These are phyloP conservation scores for Luzula sylvatica DNA, from an alignment of 176 grass and related monocot species.

Conservation along the genomic window DNA sequence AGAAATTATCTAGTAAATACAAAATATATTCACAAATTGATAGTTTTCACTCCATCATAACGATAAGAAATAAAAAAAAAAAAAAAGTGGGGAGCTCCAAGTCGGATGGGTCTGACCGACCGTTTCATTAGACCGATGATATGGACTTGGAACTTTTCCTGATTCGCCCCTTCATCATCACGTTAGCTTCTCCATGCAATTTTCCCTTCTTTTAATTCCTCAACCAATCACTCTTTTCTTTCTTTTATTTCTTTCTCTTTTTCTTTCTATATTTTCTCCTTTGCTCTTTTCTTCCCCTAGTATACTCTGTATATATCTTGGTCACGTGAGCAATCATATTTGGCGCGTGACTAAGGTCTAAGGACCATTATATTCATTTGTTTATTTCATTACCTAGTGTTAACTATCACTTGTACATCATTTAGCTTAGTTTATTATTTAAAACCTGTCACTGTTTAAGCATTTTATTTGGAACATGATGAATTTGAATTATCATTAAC, in stretches of 20 bases:
- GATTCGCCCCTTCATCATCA: constrained; percentile 18
- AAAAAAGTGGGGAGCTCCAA: constrained; percentile 58
- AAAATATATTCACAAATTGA: too few species aligned
- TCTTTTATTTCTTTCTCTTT: constrained; percentile 15
- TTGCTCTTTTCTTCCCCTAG: background rate
- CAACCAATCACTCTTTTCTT: constrained; percentile 20
- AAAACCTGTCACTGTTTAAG: too few species aligned
- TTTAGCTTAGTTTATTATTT: too few species aligned
- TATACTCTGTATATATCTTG: background rate
- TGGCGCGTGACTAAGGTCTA: background rate
- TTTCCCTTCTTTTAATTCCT: constrained; percentile 43
- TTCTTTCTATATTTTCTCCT: constrained; percentile 4
- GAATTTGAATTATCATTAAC: too few species aligned
- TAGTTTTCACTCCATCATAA: too few species aligned
- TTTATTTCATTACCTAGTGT: too few species aligned
- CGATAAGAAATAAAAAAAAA: constrained; percentile 6
- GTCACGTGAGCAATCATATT: background rate
- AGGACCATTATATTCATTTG: too few species aligned
- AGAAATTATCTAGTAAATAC: too few species aligned
- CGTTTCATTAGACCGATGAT: constrained; percentile 89
- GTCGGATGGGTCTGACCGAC: constrained; percentile 34
- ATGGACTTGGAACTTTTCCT: constrained; percentile 45
- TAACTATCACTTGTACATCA: too few species aligned
- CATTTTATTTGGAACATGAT: too few species aligned
- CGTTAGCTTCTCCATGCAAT: constrained; percentile 15